Base-by-base conservation (phyloP, 2,329 filamentous ascomycete species). In the Colletotrichum eremochloae region DNA sequence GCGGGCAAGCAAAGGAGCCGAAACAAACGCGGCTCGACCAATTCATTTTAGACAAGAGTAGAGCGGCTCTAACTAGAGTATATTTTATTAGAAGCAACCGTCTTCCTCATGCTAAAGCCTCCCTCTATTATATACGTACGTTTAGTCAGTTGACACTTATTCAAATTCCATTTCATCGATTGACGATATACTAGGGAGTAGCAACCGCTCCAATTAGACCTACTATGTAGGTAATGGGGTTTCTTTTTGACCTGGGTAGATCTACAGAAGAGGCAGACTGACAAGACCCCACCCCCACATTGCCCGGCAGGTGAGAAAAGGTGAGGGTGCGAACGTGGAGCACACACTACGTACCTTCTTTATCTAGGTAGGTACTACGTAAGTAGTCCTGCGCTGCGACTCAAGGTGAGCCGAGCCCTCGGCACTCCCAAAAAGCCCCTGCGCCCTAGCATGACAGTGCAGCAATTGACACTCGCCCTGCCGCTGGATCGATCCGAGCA, bases 401-500 rank as follows among this genome's bases (percentile, higher is more conserved):
- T 24, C 38, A 29, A 40, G n/a, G n/a, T 57, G 33, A 57, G 55
- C 46, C 46, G 46, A 62, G 40, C 57, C 50, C 36, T 63, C 48
- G 57, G 64, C 57, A 44, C 44, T 40, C 29, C 29, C 40, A 42
- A 65, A 57, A 18, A 53, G 40, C 52, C 68, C 64, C 42, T 60
- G 24, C 48, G 52, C 65, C 33, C 69, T 66, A 40, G 61, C 58
- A 68, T 61, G 52, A 63, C 52, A 24, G 65, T 71, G 64, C 64
- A 71, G 68, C 18, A 60, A 61, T 61, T 48, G 68, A 56, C 48
- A 67, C 68, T 24, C 62, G 56, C 56, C 56, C 55, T 67, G 20
- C 36, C 31, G 55, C 55, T 57, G 67, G 48, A 33, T 70, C 68
- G 40, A 71, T 67, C 68, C 68, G 68, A 71, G 61, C 68, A 57